These are phyloP conservation scores for Alternaria incomplexa DNA, from an alignment of 2,329 filamentous ascomycete species.

Conservation along the genomic window DNA sequence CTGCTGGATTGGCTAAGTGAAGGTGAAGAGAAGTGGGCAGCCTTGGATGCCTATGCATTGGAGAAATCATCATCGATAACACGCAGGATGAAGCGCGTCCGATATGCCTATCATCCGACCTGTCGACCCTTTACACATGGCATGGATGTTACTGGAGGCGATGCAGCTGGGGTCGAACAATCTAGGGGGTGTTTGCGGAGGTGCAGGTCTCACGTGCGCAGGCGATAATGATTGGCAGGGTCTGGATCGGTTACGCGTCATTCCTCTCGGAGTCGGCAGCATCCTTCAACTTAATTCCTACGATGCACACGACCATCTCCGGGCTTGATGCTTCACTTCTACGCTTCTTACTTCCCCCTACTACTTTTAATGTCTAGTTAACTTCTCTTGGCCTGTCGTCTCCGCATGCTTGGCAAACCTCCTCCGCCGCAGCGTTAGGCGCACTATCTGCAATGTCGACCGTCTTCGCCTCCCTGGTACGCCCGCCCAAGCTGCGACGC, in stretches of 20 bases:
- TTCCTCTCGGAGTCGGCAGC: constrained; percentile 1
- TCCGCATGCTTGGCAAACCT: constrained; percentile 9
- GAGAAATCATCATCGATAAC: neutral
- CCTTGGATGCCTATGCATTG: neutral
- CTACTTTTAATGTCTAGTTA: constrained; percentile 22
- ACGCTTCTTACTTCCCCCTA: constrained; percentile 1
- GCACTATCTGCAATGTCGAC: constrained; percentile 35
- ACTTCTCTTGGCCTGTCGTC: neutral
- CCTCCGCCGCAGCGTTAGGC: constrained; percentile 9
- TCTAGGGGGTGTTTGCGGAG: neutral
- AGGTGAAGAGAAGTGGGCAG: neutral
- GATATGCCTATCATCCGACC: neutral
- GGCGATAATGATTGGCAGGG: constrained; percentile 14
- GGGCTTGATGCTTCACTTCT: neutral
- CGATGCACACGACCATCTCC: neutral
- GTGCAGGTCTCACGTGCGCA: constrained; percentile 13
- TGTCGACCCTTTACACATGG: neutral
- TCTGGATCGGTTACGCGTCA: constrained; percentile 21
- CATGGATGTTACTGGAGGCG: neutral
- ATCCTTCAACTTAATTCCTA: neutral
- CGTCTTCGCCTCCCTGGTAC: constrained; percentile 45
- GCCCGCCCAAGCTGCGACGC: constrained; percentile 30
- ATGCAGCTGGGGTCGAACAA: neutral
- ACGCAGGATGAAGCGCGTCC: neutral
- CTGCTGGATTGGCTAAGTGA: neutral